Evolutionary conservation across 1,284 basidiomycete species (phyloP).

Genomic region (Irpex sp.): DNA sequence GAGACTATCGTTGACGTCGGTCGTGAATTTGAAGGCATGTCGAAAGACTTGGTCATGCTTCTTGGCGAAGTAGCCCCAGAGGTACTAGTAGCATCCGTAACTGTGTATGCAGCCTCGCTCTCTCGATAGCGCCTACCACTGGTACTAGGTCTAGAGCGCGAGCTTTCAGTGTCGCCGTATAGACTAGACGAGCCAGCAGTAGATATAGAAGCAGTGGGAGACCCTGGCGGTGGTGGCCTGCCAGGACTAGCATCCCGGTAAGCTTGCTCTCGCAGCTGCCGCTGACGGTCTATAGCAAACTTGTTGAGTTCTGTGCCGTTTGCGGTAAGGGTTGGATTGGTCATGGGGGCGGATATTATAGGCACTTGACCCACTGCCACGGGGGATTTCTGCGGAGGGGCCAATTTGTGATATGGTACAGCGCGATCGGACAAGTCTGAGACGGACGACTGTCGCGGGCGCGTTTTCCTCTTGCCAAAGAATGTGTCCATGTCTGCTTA

Average conservation of each 20-base stretch:
- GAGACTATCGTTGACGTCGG: slow-evolving; percentile 25
- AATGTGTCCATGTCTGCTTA: slow-evolving; percentile 44
- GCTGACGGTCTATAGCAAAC: slow-evolving; percentile 44
- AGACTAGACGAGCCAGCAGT: slow-evolving; percentile 56
- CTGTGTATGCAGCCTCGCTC: slow-evolving; percentile 39
- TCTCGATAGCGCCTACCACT: slow-evolving; percentile 39
- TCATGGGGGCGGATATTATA: slow-evolving; percentile 70
- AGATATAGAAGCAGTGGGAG: slow-evolving; percentile 47
- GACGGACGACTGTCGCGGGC: slow-evolving; percentile 47
- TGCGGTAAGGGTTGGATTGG: slow-evolving; percentile 69
- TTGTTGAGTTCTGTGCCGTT: slow-evolving; percentile 68
- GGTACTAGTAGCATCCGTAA: slow-evolving; percentile 25
- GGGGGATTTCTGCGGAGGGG: slow-evolving; percentile 55
- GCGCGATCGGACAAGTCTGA: slow-evolving; percentile 54
- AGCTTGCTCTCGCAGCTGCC: slow-evolving; percentile 49
- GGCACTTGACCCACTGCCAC: slow-evolving; percentile 39
- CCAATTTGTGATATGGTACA: slow-evolving; percentile 70
- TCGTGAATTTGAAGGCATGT: slow-evolving; percentile 7
- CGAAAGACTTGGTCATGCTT: slow-evolving; percentile 12
- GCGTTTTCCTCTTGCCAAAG: slow-evolving; percentile 52
- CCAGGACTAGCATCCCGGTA: slow-evolving; percentile 24
- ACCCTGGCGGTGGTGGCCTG: slow-evolving; percentile 34
- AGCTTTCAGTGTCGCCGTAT: slow-evolving; percentile 43
- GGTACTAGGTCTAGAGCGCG: slow-evolving; percentile 20
- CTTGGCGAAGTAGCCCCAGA: slow-evolving; percentile 33